Conservation (phyloP, 2,329 filamentous ascomycete genomes). For the Madurella fahalii region DNA sequence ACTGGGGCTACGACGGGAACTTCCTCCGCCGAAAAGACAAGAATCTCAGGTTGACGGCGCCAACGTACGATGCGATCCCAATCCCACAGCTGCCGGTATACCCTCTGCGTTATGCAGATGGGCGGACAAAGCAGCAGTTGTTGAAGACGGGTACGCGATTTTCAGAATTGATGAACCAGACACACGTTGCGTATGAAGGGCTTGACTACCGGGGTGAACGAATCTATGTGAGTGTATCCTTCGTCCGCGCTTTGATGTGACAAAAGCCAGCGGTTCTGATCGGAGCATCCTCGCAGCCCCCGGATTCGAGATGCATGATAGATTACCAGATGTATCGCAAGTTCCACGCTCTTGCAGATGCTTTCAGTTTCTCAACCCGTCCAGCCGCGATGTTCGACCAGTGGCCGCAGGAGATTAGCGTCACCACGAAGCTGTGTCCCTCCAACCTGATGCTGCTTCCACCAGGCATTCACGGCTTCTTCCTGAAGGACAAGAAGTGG, state of each 20-base stretch:
- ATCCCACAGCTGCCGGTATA: not conserved
- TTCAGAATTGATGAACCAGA: not conserved
- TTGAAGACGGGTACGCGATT: not conserved
- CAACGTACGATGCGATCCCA: not conserved
- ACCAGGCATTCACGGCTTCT: constrained; percentile 2
- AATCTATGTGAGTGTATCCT: not conserved
- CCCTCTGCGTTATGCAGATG: not conserved
- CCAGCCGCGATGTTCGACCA: not conserved
- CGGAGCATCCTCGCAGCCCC: not conserved
- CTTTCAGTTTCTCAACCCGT: not conserved
- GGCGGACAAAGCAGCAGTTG: not conserved
- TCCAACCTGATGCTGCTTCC: constrained; percentile 1
- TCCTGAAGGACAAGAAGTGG: constrained; percentile 8
- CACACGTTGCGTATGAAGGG: not conserved
- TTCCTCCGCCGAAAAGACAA: not conserved
- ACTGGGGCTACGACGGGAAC: constrained; percentile 4
- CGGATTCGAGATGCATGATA: not conserved
- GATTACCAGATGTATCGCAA: constrained; percentile 1
- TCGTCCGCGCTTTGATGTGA: not conserved
- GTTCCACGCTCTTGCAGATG: not conserved
- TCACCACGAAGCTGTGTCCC: not conserved
- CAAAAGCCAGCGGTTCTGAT: not conserved
- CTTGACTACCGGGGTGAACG: not conserved
- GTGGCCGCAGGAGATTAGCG: not conserved
- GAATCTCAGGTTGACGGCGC: not conserved